phyloP scores from a whole-genome alignment of 2,329 filamentous ascomycete species.

The Colletotrichum filicis region DNA sequence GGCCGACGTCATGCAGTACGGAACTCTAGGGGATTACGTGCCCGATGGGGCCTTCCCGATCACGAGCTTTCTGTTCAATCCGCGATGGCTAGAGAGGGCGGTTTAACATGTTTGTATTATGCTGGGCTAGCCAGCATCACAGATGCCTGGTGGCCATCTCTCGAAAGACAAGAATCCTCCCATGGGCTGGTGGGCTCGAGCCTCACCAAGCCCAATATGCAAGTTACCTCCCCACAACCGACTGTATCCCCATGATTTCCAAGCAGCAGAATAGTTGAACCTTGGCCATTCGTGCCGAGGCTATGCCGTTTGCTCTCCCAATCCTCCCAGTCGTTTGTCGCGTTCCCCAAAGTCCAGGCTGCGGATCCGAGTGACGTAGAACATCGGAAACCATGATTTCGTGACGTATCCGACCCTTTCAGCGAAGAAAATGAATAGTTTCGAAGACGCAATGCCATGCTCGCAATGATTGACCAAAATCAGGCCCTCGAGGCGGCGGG shows the following conservation, averaged over 20 bases:
- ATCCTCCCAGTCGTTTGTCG: not conserved
- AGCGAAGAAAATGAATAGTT: constrained; percentile 1
- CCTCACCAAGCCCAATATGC: not conserved
- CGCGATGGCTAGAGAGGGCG: too few relatives aligned
- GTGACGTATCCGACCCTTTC: not conserved
- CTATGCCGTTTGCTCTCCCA: not conserved
- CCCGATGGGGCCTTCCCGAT: not conserved
- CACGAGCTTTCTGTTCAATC: too few relatives aligned
- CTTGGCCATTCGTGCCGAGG: not conserved
- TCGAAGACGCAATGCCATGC: constrained; percentile 30
- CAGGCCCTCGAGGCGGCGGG: not conserved
- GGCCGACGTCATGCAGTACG: not conserved
- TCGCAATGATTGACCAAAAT: constrained; percentile 22
- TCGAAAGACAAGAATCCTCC: constrained; percentile 3
- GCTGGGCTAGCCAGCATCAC: constrained; percentile 16
- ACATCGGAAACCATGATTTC: constrained; percentile 1
- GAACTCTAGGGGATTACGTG: not conserved
- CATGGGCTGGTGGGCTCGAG: not conserved
- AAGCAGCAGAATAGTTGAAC: not conserved
- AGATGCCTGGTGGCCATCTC: constrained; percentile 13
- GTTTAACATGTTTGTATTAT: constrained; percentile 22
- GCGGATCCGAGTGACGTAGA: not conserved
- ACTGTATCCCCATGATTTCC: not conserved
- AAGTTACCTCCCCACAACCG: constrained; percentile 1
- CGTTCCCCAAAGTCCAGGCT: not conserved